Base-by-base conservation (phyloP, 352 stramenopile genomes). In the Globisporangium alternatum region DNA sequence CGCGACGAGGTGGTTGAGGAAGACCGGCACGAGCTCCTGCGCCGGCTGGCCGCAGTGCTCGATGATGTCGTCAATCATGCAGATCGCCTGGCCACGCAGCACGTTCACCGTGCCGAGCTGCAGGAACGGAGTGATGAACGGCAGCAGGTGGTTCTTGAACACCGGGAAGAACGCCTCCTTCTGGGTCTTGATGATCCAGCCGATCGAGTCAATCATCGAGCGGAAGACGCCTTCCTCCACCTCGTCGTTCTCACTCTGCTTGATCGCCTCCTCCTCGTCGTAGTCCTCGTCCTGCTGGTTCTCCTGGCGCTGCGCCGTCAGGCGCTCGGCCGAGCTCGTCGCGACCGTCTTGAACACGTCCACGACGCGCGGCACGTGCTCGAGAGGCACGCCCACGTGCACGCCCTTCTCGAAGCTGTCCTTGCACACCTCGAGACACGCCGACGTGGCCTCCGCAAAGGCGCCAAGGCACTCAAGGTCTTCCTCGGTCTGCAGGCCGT, bases 61-160 rank as follows among this genome's bases (percentile, higher is more conserved):
- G 53, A 96, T 89, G 54, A 96, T 78, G 70, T 96, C 87, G 66
- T 96, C 87, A 49, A 96, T 80, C 77, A 92, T 93, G 77, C 87
- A 96, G 66, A 96, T 93, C 54, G 81, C 82, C 61, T 94, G 86
- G 10, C 81, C 81, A 48, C 87, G 87, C 21, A 96, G 68, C 65
- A 90, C 80, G 58, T 78, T 67, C 22, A 90, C 60, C 9, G 77
- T 74, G 59, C 75, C 73, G 37, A 75, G 71, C 53, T 91, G 81
- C 30, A 96, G 72, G 58, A 93, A 72, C 48, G 83, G 82, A 43
- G 71, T 80, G 48, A 96, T 68, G 48, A 90, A 90, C 31, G 79
- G 57, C 58, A 92, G 60, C 57, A 93, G 49, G 48, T 93, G 81
- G 3, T 74, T 28, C 56, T 91, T 75, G 73, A 94, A 93, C 25